phyloP scores from a whole-genome alignment of 306 rosid genomes.

The Prunus salicina region DNA sequence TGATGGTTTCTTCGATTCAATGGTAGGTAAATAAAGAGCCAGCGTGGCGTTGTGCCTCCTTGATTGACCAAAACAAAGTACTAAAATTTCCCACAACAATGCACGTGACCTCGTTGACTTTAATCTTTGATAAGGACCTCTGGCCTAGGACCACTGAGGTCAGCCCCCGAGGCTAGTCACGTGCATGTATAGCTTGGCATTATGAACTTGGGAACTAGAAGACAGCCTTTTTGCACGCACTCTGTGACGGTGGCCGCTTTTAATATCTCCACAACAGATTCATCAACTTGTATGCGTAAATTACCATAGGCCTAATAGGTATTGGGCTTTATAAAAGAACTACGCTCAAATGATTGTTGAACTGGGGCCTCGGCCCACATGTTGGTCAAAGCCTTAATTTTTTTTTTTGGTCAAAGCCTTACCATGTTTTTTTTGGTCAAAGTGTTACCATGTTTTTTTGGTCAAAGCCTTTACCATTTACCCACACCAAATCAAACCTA shows the following conservation, averaged over 20 bases:
- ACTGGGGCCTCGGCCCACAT: neutral
- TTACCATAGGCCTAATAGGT: neutral
- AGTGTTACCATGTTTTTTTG: too few species aligned
- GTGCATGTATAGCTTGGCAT: neutral
- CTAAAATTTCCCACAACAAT: neutral
- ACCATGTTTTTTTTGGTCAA: too few species aligned
- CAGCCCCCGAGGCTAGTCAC: neutral
- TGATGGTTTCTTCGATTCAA: neutral
- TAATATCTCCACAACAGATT: neutral
- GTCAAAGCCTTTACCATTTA: neutral
- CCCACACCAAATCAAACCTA: neutral
- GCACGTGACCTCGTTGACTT: slow-evolving; percentile 15
- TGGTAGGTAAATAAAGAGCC: neutral
- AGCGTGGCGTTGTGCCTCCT: too few species aligned
- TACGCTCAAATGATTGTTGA: neutral
- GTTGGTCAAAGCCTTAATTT: neutral
- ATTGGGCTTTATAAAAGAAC: neutral
- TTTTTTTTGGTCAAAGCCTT: too few species aligned
- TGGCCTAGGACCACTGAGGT: neutral
- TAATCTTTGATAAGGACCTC: too few species aligned
- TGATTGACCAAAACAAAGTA: neutral
- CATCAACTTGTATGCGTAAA: neutral
- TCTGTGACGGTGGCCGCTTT: neutral
- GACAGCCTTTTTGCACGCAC: neutral
- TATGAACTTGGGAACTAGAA: neutral